A percentile compares a stretch with the other conserved stretches of the same genome.
phyloP scores from a whole-genome alignment of 768 basidiomycete genomes.

The Hygrophorus pudorinus region DNA sequence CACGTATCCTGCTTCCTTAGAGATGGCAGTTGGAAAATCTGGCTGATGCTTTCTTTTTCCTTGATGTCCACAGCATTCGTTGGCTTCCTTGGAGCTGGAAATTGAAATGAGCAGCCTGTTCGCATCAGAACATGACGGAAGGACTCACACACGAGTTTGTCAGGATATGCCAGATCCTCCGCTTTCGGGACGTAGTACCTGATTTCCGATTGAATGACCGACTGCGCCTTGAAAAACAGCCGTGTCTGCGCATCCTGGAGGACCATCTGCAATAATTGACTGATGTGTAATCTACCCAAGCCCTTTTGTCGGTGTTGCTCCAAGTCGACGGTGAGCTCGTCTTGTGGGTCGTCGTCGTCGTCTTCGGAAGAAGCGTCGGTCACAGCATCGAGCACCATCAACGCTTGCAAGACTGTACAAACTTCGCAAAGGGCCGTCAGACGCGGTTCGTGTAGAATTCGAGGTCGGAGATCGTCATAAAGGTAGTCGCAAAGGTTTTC shows the following conservation, averaged over 20 bases:
- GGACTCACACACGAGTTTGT: conserved; percentile 59
- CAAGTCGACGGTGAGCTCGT: conserved; percentile 31
- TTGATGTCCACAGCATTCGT: conserved; percentile 33
- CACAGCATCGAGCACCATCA: conserved; percentile 82
- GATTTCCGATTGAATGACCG: conserved; percentile 83
- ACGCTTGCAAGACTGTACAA: conserved; percentile 90
- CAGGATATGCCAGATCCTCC: conserved; percentile 83
- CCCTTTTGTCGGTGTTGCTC: conserved; percentile 25
- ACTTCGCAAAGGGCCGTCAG: conserved; percentile 87
- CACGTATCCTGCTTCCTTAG: conserved; percentile 74
- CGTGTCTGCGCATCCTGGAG: conserved; percentile 94
- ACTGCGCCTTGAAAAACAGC: conserved; percentile 92
- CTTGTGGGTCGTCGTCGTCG: conserved; percentile 22
- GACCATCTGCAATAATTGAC: conserved; percentile 77
- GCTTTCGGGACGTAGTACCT: conserved; percentile 67
- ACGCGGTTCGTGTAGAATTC: conserved; percentile 87
- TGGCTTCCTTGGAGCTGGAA: conserved; percentile 36
- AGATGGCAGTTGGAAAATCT: conserved; percentile 60
- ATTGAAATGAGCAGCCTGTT: not conserved
- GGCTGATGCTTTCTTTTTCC: conserved; percentile 64
- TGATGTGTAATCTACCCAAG: conserved; percentile 63
- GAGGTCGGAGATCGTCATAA: conserved; percentile 91
- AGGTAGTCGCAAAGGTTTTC: conserved; percentile 90
- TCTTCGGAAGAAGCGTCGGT: conserved; percentile 17
- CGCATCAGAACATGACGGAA: conserved; percentile 1